phyloP scores from a whole-genome alignment of 176 grass and related monocot species.

The Carex cristatella region DNA sequence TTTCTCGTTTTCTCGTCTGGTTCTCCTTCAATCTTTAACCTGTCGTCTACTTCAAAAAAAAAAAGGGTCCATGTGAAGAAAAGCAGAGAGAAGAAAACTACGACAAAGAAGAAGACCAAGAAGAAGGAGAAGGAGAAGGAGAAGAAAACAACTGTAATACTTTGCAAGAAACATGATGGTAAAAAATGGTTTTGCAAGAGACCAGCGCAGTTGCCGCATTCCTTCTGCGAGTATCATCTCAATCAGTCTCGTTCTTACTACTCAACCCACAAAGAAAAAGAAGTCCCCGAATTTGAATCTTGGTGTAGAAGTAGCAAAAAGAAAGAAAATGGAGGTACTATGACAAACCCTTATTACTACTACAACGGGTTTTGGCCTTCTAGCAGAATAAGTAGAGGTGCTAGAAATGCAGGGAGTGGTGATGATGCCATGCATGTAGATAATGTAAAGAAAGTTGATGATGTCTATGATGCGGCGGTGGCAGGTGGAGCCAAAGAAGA shows the following conservation, averaged over 20 bases:
- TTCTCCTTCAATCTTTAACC: neutral
- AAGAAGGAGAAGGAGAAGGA: neutral
- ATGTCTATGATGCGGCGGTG: neutral
- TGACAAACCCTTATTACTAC: neutral
- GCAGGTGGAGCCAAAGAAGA: neutral
- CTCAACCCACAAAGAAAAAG: neutral
- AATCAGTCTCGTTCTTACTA: slow-evolving; percentile 22
- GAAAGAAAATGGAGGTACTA: neutral
- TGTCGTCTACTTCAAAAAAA: neutral
- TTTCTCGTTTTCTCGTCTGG: neutral
- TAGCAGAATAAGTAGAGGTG: slow-evolving; percentile 9
- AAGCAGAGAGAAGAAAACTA: neutral
- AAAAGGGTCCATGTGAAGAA: neutral
- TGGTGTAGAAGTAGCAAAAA: neutral
- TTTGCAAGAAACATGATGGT: slow-evolving; percentile 22
- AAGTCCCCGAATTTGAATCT: neutral
- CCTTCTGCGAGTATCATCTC: slow-evolving; percentile 11
- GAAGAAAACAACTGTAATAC: neutral
- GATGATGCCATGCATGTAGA: neutral
- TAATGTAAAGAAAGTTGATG: neutral
- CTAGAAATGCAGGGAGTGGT: neutral
- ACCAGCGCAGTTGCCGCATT: neutral
- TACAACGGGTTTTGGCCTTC: neutral
- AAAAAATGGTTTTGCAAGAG: slow-evolving; percentile 27
- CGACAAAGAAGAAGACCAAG: neutral